These are phyloP conservation scores for Monosporozyma siamensis DNA, from an alignment of 805 yeast genomes.

Conservation along the genomic window DNA sequence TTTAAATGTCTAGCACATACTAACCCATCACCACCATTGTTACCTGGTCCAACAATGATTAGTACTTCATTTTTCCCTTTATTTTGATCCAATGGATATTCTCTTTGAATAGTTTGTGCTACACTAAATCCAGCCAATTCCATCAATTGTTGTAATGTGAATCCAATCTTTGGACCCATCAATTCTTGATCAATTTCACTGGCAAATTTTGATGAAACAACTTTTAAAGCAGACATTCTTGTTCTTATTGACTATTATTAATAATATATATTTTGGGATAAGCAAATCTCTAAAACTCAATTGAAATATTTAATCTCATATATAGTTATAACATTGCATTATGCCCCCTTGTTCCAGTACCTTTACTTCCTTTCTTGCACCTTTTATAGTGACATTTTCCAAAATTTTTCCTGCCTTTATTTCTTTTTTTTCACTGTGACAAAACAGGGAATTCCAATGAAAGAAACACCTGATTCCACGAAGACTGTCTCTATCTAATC, in stretches of 20 bases:
- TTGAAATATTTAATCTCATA: background rate
- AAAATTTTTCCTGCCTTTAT: background rate
- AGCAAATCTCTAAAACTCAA: background rate
- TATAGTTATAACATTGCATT: no score
- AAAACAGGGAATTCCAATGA: background rate
- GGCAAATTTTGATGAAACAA: slow-evolving; percentile 44
- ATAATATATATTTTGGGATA: no score
- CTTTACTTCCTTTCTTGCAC: no score
- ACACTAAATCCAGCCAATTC: slow-evolving; percentile 94
- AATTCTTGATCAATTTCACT: slow-evolving; percentile 74
- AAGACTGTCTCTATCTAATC: no score
- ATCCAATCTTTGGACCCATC: slow-evolving; percentile 62
- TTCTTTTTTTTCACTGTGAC: background rate
- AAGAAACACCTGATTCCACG: no score
- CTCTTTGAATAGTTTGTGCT: slow-evolving; percentile 70
- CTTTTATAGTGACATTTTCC: background rate
- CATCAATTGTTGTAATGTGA: slow-evolving; percentile 44
- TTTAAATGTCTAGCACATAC: slow-evolving; percentile 90
- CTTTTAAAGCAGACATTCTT: background rate
- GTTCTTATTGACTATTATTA: no score
- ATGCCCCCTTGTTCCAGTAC: no score
- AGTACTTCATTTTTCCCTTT: slow-evolving; percentile 42
- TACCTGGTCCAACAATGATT: slow-evolving; percentile 88
- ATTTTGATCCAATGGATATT: slow-evolving; percentile 40
- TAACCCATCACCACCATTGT: slow-evolving; percentile 92